Base-by-base conservation (phyloP, 768 basidiomycete genomes). In the Termitomyces bulborhizus region DNA sequence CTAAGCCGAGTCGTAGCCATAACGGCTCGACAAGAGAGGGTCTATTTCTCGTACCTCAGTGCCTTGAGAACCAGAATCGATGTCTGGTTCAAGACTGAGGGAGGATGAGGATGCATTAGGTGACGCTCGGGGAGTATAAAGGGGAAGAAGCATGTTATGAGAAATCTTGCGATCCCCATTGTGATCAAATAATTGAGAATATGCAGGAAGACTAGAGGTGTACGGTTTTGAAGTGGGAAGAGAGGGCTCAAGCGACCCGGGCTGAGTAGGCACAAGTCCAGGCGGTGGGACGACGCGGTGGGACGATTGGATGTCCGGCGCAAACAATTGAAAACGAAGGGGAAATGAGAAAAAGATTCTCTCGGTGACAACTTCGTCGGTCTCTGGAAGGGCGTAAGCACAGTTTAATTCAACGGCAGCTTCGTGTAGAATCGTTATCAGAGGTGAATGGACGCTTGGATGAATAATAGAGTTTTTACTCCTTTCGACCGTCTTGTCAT, bases 141-240 rank as follows among this genome's bases (percentile, higher is more conserved):
- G 71, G 0, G 89, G 90, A 42, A 89, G 69, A 13, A 83, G 85
- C n/a, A 65, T 58, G 32, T 78, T 80, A 57, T 80, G 76, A 63
- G 91, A 88, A 47, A 88, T 74, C 70, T 83, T 87, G 53, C 77
- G 77, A 51, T 90, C 85, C 16, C 91, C 90, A 60, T 88, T 87
- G 16, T 73, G 63, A 63, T 91, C 71, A 70, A 85, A 93, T 18
- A 93, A 74, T 60, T 90, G 88, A 5, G 87, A 89, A 64, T 93
- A 93, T 3, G 84, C 78, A 1, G 90, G 91, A 18, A 90, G 80
- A 27, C 60, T 67, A 9, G 61, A 49, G 34, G 71, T 52, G 46
- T 57, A 64, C 47, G 64, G 53, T 49, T 57, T 56, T 45, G 63
- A 51, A 43, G 57, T 58, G 18, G 63, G 40, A 55, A 62, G 51